Conservation (phyloP, 768 basidiomycete species). For the Mycena vitilis region DNA sequence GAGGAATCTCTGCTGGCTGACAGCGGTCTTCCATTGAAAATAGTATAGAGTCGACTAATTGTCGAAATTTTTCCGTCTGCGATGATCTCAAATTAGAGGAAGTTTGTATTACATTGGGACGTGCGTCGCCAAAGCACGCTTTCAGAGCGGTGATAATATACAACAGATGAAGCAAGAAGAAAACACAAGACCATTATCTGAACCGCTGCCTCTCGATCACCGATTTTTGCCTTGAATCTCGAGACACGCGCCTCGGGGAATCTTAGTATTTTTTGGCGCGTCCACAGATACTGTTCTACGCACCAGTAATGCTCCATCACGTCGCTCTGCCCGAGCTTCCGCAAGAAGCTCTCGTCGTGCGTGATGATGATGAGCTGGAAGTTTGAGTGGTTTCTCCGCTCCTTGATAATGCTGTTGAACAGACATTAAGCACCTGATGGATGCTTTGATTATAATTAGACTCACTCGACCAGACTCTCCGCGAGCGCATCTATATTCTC, state of each 20-base stretch:
- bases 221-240: conserved; percentile 78
- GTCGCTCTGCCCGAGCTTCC: conserved; percentile 87
- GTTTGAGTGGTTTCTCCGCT: conserved; percentile 88
- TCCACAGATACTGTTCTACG: conserved; percentile 38
- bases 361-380: conserved; percentile 98
- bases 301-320: conserved; percentile 98
- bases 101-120: conserved; percentile 11
- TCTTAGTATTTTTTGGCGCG: conserved; percentile 8
- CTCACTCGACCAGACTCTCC: conserved; percentile 90
- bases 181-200: conserved; percentile 50
- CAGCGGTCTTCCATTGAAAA: conserved; percentile 70
- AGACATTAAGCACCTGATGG: conserved; percentile 2
- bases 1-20: conserved; percentile 74
- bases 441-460: conserved; percentile 31
- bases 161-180: conserved; percentile 18
- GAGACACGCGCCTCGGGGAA: conserved; percentile 79
- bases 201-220: conserved; percentile 79
- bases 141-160: conserved; percentile 20
- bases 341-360: conserved; percentile 95
- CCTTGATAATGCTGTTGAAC: conserved; percentile 86
- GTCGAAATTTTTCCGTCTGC: conserved; percentile 19
- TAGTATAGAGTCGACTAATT: conserved; percentile 18
- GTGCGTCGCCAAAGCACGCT: background rate
- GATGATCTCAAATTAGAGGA: background rate
- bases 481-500: conserved; percentile 98